phyloP scores from a whole-genome alignment of 805 yeast species.

The Starmera amethionina region DNA sequence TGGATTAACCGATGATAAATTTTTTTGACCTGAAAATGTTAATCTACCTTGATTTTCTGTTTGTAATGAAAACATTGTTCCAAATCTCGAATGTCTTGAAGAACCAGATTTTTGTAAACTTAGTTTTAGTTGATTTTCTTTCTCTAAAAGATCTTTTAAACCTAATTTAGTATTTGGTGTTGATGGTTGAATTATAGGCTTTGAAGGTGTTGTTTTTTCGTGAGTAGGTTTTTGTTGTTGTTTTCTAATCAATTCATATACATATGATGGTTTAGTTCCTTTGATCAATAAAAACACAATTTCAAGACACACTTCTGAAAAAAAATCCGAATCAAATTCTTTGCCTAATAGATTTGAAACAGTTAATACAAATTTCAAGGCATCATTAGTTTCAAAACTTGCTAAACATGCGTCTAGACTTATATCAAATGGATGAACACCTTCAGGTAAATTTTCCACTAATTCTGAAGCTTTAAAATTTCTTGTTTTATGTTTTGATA shows the following conservation, averaged over 20 bases:
- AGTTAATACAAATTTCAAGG: constrained; percentile 63
- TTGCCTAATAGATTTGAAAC: constrained; percentile 53
- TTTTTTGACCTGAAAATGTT: constrained; percentile 68
- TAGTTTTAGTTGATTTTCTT: constrained; percentile 48
- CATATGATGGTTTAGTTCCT: constrained; percentile 33
- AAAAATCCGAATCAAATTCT: constrained; percentile 51
- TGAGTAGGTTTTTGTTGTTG: neutral
- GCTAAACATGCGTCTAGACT: constrained; percentile 46
- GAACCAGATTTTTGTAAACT: constrained; percentile 40
- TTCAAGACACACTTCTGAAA: constrained; percentile 61
- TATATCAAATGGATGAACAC: constrained; percentile 56
- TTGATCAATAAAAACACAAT: constrained; percentile 53
- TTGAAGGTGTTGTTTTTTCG: neutral
- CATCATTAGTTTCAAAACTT: constrained; percentile 61
- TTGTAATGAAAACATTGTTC: constrained; percentile 69
- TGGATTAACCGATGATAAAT: constrained; percentile 41
- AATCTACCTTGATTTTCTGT: constrained; percentile 48
- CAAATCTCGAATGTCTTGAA: constrained; percentile 84
- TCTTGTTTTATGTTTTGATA: constrained; percentile 29
- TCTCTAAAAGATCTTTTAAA: constrained; percentile 35
- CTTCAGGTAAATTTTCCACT: constrained; percentile 39
- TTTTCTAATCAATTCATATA: constrained; percentile 5
- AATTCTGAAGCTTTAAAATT: constrained; percentile 8
- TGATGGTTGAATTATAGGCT: neutral
- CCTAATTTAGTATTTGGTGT: constrained; percentile 1